Base-by-base conservation (phyloP, 169 alveolate genomes). In the Theileria luwenshuni region DNA sequence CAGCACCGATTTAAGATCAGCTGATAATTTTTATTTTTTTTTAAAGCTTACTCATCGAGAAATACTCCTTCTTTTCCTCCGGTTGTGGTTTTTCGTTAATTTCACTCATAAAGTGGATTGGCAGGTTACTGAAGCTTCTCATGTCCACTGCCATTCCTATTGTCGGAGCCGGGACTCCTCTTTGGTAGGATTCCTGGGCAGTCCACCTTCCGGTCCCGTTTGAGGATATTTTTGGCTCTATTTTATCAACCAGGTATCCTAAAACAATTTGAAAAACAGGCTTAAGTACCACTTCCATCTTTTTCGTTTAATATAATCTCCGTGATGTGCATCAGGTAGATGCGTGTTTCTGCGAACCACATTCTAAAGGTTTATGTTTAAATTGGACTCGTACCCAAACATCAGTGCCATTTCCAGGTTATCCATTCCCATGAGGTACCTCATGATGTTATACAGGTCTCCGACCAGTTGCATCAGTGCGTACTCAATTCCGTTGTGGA, bases 171-270 rank as follows among this genome's bases (percentile, higher is more conserved):
- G 96, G 94, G 3, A 92, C 90, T 8, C 92, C 94, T 68, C 86
- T 73, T 42, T 91, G 94, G 38, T 85, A 76, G 13, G 96, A 77
- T 74, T 92, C 95, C 70, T 90, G 85, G 73, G 90, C 92, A 8
- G 95, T 90, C 94, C 94, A 90, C 72, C 77, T 85, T 21, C 96
- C 96, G 25, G 96, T 92, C 38, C 96, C 95, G 74, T 92, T 92
- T 41, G 92, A 90, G 8, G 93, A 93, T 2, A 92, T 92, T 27
- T 80, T 58, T 35, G 85, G 94, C 33, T 85, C 49, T 13, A 92
- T 88, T 48, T 79, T 51, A 76, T 92, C 96, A 27, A 92, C 63
- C 38, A 92, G 72, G 61, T 92, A 80, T n/a, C 27, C 63, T 54
- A n/a, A 54, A 25, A 49, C 59, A 49, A 2, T 49, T 8, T 6